Base-by-base conservation (phyloP, 306 rosid genomes). In the Canavalia gladiata region DNA sequence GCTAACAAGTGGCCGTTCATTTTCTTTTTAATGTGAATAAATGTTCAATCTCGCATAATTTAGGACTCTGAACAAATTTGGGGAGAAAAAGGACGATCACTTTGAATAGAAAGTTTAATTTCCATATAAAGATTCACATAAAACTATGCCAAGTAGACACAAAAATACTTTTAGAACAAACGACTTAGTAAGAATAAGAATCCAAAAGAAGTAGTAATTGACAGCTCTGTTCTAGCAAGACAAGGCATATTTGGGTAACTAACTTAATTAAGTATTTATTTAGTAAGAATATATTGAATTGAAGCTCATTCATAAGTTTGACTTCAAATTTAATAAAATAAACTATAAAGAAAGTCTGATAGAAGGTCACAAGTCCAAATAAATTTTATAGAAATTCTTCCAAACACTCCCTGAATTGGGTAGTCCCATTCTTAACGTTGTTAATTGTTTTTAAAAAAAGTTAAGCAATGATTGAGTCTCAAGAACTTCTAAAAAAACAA, bases 1-100 rank as follows among this genome's bases (percentile, higher is more conserved):
- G 81, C 72, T 71, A 87, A 79, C 54, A 83, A 60, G 69, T 59
- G 33, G 60, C 31, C 34, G 0, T 54, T 52, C 7, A 29, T 47
- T 25, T 10, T 29, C 43, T 13, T 29, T 2, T 11, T 29, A 30
- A 74, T 42, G 42, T 18, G 8, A 45, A 29, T 59, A 45, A 75
- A 25, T 74, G 70, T 68, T 28, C 31, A 54, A 8, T 10, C 34
- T 29, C 57, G 13, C 43, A 18, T 8, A 49, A 34, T 29, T 37
- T 28, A 68, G 11, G 13, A 29, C 25, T 43, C 50, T 37, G 5
- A 33, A 68, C 12, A 75, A 11, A 59, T 13, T 13, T 5, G 5
- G 34, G 5, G n/a, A 29, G 65, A 57, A 51, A 50, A 9, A 13
- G 42, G 6, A 11, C 8, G 6, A 34, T 39, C 37, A 7, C 10